These are phyloP conservation scores for Pterula multifida DNA, from an alignment of 1,284 basidiomycete species.

Conservation along the genomic window DNA sequence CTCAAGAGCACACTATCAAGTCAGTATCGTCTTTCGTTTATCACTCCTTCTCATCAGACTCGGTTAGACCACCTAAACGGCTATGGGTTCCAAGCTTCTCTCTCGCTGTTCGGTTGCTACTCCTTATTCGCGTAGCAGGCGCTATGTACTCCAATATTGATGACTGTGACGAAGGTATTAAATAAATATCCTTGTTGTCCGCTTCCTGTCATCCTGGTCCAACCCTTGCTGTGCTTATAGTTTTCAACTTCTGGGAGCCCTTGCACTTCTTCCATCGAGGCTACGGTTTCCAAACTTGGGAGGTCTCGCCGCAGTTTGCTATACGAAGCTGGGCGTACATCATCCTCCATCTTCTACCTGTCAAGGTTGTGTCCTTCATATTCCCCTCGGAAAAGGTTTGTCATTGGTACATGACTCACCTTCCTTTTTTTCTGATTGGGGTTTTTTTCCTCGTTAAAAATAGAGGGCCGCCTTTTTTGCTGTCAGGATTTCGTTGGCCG, in stretches of 20 bases:
- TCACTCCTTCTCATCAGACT: background rate
- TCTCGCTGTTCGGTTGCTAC: constrained; percentile 71
- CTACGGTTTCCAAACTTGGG: constrained; percentile 96
- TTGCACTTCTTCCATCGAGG: constrained; percentile 81
- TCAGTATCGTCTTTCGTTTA: constrained; percentile 14
- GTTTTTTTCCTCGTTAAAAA: too few species aligned
- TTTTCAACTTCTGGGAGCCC: constrained; percentile 99
- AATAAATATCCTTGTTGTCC: background rate
- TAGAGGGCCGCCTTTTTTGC: constrained; percentile 84
- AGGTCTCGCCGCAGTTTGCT: constrained; percentile 82
- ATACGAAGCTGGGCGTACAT: constrained; percentile 94
- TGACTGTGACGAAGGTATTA: constrained; percentile 94
- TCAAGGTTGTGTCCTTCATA: constrained; percentile 27
- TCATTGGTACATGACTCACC: constrained; percentile 6
- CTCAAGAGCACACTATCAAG: constrained; percentile 71
- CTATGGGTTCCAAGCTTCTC: constrained; percentile 82
- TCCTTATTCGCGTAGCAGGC: constrained; percentile 73
- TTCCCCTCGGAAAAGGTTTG: constrained; percentile 40
- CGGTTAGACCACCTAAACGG: constrained; percentile 43
- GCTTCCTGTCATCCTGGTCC: background rate
- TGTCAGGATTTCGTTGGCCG: constrained; percentile 70
- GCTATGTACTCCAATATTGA: constrained; percentile 95
- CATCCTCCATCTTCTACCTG: constrained; percentile 59
- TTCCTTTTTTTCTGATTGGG: background rate
- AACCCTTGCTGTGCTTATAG: constrained; percentile 27